Evolutionary conservation across 129 eudicot species (phyloP).

Genomic region (Helianthus annuus): HanXRQr2.0-SUNRISE NC_035448.2:40435213-40435712

Average conservation of each 20-base stretch:
- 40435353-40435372: not conserved
- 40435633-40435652: conserved; percentile 34
- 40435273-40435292: not conserved
- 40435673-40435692: not conserved
- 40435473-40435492: too few species aligned
- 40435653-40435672: conserved; percentile 45
- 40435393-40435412: too few species aligned
- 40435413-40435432: too few species aligned
- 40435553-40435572: not conserved
- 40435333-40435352: too few species aligned
- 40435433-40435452: too few species aligned
- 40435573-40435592: conserved; percentile 29
- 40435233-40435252: not conserved
- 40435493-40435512: not conserved
- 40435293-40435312: not conserved
- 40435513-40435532: not conserved
- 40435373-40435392: too few species aligned
- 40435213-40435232: not conserved
- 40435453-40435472: too few species aligned
- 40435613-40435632: conserved; percentile 32
- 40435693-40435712: not conserved
- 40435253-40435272: not conserved
- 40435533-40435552: not conserved
- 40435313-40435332: not conserved
- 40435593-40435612: conserved; percentile 39